Percentiles rank a stretch among this genome's conserved stretches.
Evolutionary conservation across 495 filamentous ascomycete genomes (phyloP).

Genomic region (Xanthoparmelia taractica): DNA sequence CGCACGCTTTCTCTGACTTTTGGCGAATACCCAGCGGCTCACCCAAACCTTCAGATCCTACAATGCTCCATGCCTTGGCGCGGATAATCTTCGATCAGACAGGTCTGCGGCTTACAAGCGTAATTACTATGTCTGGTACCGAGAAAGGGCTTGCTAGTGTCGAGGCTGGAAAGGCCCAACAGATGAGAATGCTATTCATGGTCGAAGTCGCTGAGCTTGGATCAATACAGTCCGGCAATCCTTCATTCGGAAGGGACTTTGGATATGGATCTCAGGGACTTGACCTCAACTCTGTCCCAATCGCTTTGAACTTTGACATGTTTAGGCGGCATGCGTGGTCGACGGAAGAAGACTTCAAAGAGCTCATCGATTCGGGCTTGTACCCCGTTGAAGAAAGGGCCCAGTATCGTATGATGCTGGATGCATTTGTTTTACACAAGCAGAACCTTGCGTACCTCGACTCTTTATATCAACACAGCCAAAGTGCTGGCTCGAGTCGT

Average conservation of each 20-base stretch:
- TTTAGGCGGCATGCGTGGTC: conserved; percentile 3
- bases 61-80: conserved; percentile 4
- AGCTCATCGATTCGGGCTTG: conserved; percentile 4
- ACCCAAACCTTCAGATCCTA: conserved; percentile 1
- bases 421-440: conserved; percentile 1
- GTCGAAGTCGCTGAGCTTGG: conserved; percentile 7
- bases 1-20: conserved; percentile 9
- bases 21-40: conserved; percentile 9
- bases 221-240: neutral
- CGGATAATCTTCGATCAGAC: conserved; percentile 7
- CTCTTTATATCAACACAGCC: neutral
- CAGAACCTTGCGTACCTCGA: neutral
- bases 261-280: neutral
- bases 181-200: conserved; percentile 12
- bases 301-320: neutral
- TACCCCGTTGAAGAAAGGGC: neutral
- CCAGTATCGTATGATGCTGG: conserved; percentile 8
- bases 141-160: neutral
- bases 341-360: conserved; percentile 5
- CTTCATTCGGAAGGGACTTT: neutral
- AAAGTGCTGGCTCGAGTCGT: neutral
- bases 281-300: neutral
- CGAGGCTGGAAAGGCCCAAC: neutral
- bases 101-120: neutral
- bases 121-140: conserved; percentile 5